Conservation (phyloP, 768 basidiomycete species). For the Tylopilus cervinicoccineus region DNA sequence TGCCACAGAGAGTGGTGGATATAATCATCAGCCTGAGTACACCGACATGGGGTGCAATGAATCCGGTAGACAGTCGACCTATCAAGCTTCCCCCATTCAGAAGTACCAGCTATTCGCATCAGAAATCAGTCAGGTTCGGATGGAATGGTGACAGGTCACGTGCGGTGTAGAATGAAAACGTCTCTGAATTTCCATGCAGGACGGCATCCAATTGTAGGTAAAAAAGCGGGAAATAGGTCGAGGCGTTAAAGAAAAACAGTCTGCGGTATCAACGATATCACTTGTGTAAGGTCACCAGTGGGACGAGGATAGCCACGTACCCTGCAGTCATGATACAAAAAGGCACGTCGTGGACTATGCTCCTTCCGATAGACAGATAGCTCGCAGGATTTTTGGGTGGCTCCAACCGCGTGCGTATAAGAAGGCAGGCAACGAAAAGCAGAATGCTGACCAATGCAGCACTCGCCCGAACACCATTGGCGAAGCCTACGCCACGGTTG, state of each 20-base stretch:
- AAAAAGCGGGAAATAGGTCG: constrained; percentile 50
- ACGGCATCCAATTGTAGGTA: constrained; percentile 54
- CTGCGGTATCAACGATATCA: constrained; percentile 1
- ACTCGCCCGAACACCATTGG: constrained; percentile 44
- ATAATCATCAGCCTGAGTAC: constrained; percentile 40
- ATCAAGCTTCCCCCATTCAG: constrained; percentile 48
- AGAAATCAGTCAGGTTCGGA: neutral
- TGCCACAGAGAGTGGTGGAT: constrained; percentile 28
- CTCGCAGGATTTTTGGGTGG: constrained; percentile 18
- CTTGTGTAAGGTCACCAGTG: neutral
- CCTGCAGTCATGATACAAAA: constrained; percentile 16
- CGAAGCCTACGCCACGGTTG: constrained; percentile 30
- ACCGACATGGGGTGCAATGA: constrained; percentile 40
- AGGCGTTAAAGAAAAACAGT: constrained; percentile 28
- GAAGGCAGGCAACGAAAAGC: constrained; percentile 31
- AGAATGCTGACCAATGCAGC: constrained; percentile 39
- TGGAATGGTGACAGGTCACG: neutral
- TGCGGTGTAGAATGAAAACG: constrained; percentile 55
- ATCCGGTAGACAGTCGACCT: constrained; percentile 47
- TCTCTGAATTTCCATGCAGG: constrained; percentile 40
- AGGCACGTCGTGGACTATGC: constrained; percentile 13
- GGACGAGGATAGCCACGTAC: constrained; percentile 11
- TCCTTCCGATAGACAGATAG: constrained; percentile 16
- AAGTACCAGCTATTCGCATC: constrained; percentile 39
- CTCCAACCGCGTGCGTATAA: constrained; percentile 39